Evolutionary conservation across 1,284 basidiomycete species (phyloP), one percentile per base, ranked within the genome.

Genomic region (Baeospora myosura): DNA sequence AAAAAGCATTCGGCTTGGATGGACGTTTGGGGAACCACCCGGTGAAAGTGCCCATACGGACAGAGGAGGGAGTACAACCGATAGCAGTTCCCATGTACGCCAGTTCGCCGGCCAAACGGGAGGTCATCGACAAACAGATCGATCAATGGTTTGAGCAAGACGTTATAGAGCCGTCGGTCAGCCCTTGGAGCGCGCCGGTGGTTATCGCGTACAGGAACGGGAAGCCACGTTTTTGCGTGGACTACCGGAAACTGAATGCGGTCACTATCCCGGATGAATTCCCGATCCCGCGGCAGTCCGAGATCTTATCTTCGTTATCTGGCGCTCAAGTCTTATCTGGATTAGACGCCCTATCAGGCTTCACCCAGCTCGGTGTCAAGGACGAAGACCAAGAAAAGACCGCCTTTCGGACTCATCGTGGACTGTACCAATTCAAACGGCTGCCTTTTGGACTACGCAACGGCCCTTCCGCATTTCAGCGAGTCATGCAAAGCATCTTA

Each of bases 381-480:
- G 35, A 37, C 5, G 35, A 37, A 8, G 26, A 8, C n/a, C 8
- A n/a, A 8, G 26, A 29, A n/a, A 29, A 29, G n/a, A 8, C n/a
- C 8, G 26, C 8, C n/a, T 29, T 29, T n/a, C 8, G 26, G n/a
- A 29, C 26, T 8, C 26, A 29, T n/a, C 26, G 26, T 29, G 26
- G 26, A 29, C 26, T 29, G n/a, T 29, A n/a, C 8, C 26, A 29
- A 29, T 29, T 29, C n/a, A 8, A n/a, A 29, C 8, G 26, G n/a
- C 8, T 29, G 26, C 26, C 26, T n/a, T 29, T 29, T 29, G 26
- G 26, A n/a, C n/a, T 8, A 8, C 26, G 26, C 8, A 29, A 29
- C 26, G 26, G 26, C n/a, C 26, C 26, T 1, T 42, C 43, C 31
- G 40, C 45, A 1, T 48, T 48, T 35, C 47, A 48, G 23, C 40